Evolutionary conservation across 768 basidiomycete species (phyloP), one percentile per base, ranked within the genome.

Genomic region (Botryobasidium botryosum): DNA sequence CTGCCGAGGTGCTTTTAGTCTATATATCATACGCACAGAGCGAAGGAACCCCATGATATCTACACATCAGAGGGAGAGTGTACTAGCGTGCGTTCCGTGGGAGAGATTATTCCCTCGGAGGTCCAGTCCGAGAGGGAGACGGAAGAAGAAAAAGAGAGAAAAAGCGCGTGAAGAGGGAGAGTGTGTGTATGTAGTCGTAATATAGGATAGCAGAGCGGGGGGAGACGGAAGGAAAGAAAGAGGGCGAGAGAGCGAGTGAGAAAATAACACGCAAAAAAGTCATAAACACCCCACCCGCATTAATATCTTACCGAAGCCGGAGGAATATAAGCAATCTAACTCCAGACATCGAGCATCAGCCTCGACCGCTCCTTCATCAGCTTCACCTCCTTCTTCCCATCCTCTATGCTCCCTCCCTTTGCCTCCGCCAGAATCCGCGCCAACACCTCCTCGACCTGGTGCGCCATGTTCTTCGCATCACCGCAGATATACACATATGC

Each of bases 401-500:
- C 79, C 54, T 82, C 81, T 1, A 73, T 77, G 17, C 70, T 75
- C 18, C 91, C 94, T 31, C 87, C 88, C 69, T 94, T 96, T 4
- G 87, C 88, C 60, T 91, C 83, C 8, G 82, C 94, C 17, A 99
- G 70, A 51, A 88, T 79, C 51, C 66, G 68, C 46, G 78, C 78
- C 33, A 99, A 66, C 36, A 77, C 72, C 52, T 92, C 87, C 62
- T 99, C 94, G 18, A 99, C 94, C 35, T 80, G 74, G 61, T 87
- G 90, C 61, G 79, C 79, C 94, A 99, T 99, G 61, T 71, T 74
- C 71, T 86, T 92, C 44, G 90, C 91, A 55, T 96, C 91, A 56
- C 91, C 91, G 54, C 91, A 96, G 50, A 96, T 85, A 62, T 96
- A 96, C 2, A 94, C 72, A 61, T 91, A 92, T n/a, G 86, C 94